Evolutionary conservation across 495 filamentous ascomycete genomes (phyloP).

Genomic region (Penicillium lagena): DNA sequence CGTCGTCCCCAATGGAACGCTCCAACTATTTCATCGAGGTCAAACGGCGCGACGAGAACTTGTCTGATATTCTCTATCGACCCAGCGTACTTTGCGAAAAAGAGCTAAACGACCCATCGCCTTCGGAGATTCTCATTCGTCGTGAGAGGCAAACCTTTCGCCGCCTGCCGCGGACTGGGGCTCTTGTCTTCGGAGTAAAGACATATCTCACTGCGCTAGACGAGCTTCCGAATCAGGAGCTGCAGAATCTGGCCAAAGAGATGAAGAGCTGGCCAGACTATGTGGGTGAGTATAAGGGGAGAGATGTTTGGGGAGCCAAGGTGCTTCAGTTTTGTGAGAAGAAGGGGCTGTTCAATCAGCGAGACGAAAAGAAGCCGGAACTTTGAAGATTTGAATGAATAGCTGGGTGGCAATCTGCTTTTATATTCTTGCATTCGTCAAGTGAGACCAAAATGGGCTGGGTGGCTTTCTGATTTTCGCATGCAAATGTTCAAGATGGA

Average conservation of each 20-base stretch:
- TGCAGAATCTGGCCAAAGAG: conserved; percentile 39
- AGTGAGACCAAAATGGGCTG: conserved; percentile 22
- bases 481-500: conserved; percentile 1
- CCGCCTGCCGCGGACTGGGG: conserved; percentile 36
- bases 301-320: conserved; percentile 40
- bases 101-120: conserved; percentile 21
- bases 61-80: conserved; percentile 36
- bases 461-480: conserved; percentile 26
- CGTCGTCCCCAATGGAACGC: conserved; percentile 44
- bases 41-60: conserved; percentile 32
- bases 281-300: conserved; percentile 47
- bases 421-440: conserved; percentile 7
- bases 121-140: conserved; percentile 40
- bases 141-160: conserved; percentile 52
- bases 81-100: conserved; percentile 26
- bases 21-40: conserved; percentile 50
- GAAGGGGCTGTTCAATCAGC: conserved; percentile 3
- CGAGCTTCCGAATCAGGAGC: conserved; percentile 38
- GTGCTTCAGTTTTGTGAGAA: conserved; percentile 39
- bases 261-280: conserved; percentile 47
- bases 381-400: neutral
- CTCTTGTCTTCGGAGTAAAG: conserved; percentile 50
- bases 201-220: conserved; percentile 42
- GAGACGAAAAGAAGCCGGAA: conserved; percentile 15
- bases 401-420: conserved; percentile 4